Evolutionary conservation across 306 rosid genomes (phyloP), one percentile per base, ranked within the genome.

Genomic region (Arachis hypogaea): DNA sequence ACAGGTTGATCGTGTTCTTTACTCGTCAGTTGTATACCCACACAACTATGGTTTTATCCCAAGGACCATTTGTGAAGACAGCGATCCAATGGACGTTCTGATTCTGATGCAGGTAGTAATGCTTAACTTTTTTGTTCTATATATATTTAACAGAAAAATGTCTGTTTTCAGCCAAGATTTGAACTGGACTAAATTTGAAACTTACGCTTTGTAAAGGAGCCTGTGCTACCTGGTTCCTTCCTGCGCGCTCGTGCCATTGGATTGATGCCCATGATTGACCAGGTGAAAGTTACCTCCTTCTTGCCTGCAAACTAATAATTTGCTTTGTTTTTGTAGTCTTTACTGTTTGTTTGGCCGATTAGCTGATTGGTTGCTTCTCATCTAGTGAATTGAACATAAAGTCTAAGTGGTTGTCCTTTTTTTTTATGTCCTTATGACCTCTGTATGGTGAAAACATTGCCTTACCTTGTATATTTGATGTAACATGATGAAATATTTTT

Each of bases 181-280:
- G 7, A 69, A 64, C 65, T 64, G 18, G 18, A 70, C 55, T 63
- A 52, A 69, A 58, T 54, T 46, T 49, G 11, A 63, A 69, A 59
- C 46, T 59, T 72, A 12, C 51, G 40, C 68, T 73, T 45, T 71
- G 74, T 60, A 3, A 63, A 94, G 98, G 98, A 94, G 85, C 98
- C 95, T 4, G 88, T 94, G 33, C 74, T 89, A 22, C 93, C 98
- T 66, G 97, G 97, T 71, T 85, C 90, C 55, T 94, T 94, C 90
- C 97, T 94, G 46, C 97, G 97, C 64, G 98, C 98, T 69, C 98
- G 98, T 74, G 98, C 98, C 65, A 90, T 94, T 73, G 97, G 98
- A 79, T 72, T 94, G 77, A 94, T 94, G 98, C 98, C 98, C 11
- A 94, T 91, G 98, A 83, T 94, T 86, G 98, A 94, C 82, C 98